Evolutionary conservation across 1,284 basidiomycete genomes (phyloP).

Genomic region (Ceratobasidium sp.): DNA sequence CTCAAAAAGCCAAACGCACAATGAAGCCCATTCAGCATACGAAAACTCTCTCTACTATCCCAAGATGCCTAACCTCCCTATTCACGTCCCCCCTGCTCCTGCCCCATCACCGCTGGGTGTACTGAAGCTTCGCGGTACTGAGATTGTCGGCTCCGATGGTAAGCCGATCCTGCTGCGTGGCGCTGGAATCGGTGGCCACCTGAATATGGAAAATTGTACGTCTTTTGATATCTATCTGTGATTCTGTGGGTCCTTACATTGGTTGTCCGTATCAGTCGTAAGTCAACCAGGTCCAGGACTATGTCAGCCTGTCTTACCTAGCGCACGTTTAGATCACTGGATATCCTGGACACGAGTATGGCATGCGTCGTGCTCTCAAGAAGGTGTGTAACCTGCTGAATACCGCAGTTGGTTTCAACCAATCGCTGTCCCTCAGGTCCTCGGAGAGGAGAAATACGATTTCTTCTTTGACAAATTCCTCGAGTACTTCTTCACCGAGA

Average conservation of each 20-base stretch:
- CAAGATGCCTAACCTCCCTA: conserved; percentile 30
- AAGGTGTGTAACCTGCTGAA: conserved; percentile 50
- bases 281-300: too few species aligned
- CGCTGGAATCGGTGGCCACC: conserved; percentile 74
- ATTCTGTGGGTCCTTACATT: conserved; percentile 17
- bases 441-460: conserved; percentile 54
- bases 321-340: conserved; percentile 49
- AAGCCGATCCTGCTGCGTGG: conserved; percentile 68
- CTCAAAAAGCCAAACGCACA: conserved; percentile 17
- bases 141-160: conserved; percentile 62
- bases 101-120: conserved; percentile 46
- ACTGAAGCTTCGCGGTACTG: conserved; percentile 63
- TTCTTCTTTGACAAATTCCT: conserved; percentile 55
- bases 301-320: too few species aligned
- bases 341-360: conserved; percentile 67
- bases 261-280: conserved; percentile 8
- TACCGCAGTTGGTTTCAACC: neutral
- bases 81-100: conserved; percentile 40
- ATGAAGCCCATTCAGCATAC: neutral
- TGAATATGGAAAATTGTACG: conserved; percentile 73
- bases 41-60: neutral
- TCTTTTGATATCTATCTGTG: conserved; percentile 47
- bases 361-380: conserved; percentile 70
- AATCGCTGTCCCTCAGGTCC: conserved; percentile 42
- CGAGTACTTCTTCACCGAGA: conserved; percentile 53